Percentiles rank a stretch among this genome's conserved stretches.
Conservation (phyloP, 2,329 filamentous ascomycete species). For the Claviceps fusiformis region DNA sequence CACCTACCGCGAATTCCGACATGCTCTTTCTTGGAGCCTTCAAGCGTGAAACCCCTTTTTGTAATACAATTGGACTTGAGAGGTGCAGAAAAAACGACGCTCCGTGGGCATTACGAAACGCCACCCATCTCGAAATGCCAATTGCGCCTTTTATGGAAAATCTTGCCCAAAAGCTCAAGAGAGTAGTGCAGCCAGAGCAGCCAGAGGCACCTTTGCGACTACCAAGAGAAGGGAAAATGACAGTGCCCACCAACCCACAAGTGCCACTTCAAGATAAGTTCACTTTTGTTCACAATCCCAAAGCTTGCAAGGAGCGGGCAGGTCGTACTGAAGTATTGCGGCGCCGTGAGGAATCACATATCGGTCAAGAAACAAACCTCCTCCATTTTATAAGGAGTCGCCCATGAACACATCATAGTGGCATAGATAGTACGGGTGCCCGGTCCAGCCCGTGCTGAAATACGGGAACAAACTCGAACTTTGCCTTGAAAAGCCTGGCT, state of each 20-base stretch:
- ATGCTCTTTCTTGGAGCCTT: background rate
- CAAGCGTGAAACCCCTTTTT: background rate
- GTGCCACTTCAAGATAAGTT: background rate
- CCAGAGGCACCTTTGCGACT: no score
- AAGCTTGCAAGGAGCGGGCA: background rate
- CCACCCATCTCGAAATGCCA: background rate
- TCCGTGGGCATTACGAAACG: background rate
- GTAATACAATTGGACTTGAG: background rate
- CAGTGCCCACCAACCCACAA: background rate
- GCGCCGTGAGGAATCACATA: background rate
- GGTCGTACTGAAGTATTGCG: background rate
- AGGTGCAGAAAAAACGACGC: background rate
- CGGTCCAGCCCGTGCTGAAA: no score
- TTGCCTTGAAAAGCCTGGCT: no score
- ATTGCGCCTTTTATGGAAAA: background rate
- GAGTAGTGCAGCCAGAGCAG: background rate
- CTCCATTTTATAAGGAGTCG: background rate
- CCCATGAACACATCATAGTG: no score
- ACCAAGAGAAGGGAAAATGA: background rate
- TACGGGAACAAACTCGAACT: no score
- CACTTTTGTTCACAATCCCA: background rate
- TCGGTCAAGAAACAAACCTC: constrained; percentile 1
- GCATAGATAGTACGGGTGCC: no score
- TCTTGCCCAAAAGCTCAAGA: background rate
- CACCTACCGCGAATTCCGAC: background rate